phyloP scores from a whole-genome alignment of 73 alveolate genomes.

The Effrenium voratum region DNA sequence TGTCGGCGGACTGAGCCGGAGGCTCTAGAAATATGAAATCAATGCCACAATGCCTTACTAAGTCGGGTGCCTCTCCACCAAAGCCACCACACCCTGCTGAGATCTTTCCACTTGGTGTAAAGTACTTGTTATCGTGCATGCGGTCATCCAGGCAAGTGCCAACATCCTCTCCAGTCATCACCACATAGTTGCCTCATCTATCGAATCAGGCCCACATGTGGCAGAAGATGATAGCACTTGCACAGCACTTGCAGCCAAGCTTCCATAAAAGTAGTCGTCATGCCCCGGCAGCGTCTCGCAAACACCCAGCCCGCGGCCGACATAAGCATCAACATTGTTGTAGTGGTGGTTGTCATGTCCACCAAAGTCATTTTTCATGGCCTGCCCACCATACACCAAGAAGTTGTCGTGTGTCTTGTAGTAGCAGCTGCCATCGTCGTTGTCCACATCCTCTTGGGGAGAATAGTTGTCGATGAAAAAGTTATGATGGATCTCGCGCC shows the following conservation, averaged over 20 bases:
- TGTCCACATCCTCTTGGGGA: constrained; percentile 84
- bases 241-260: neutral
- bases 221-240: neutral
- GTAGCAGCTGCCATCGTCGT: constrained; percentile 86
- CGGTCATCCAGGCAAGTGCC: constrained; percentile 37
- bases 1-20: neutral
- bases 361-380: constrained; percentile 89
- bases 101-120: constrained; percentile 39
- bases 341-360: constrained; percentile 92
- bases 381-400: constrained; percentile 63
- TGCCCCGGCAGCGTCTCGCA: constrained; percentile 42
- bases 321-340: constrained; percentile 40
- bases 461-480: constrained; percentile 85
- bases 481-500: constrained; percentile 85
- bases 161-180: constrained; percentile 27
- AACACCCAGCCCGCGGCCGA: constrained; percentile 43
- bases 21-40: neutral
- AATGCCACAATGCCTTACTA: neutral
- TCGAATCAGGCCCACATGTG: neutral
- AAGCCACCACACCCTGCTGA: constrained; percentile 43
- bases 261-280: constrained; percentile 29
- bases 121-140: constrained; percentile 46
- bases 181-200: constrained; percentile 15
- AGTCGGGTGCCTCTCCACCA: neutral
- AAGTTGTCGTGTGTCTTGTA: constrained; percentile 84